These are phyloP conservation scores for Neonothopanus nambi DNA, from an alignment of 1,284 basidiomycete genomes.

Conservation along the genomic window DNA sequence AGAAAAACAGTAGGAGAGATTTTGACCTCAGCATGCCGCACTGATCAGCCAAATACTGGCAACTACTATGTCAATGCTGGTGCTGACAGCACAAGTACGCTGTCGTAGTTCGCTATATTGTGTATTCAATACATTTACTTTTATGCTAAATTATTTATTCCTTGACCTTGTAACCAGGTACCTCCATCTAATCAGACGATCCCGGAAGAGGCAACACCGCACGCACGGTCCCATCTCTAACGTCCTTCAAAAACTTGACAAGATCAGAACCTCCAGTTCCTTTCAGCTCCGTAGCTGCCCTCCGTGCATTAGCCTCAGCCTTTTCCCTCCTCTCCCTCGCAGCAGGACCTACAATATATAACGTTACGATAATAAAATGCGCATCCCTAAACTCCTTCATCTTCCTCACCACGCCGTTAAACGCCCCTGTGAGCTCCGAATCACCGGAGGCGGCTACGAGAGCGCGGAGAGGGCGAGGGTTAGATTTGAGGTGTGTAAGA, in stretches of 20 bases:
- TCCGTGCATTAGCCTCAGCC: background rate
- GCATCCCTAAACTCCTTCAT: conserved; percentile 84
- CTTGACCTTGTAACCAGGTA: too few species aligned
- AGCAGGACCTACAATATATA: conserved; percentile 78
- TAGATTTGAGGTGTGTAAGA: conserved; percentile 75
- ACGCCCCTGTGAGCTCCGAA: conserved; percentile 53
- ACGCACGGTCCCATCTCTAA: conserved; percentile 71
- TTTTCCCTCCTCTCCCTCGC: conserved; percentile 4
- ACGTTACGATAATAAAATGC: conserved; percentile 84
- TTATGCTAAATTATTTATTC: too few species aligned
- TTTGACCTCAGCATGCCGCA: too few species aligned
- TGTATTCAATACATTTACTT: too few species aligned
- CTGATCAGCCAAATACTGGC: too few species aligned
- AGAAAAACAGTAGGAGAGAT: too few species aligned
- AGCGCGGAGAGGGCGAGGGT: conserved; percentile 56
- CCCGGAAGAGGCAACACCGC: conserved; percentile 27
- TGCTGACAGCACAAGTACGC: too few species aligned
- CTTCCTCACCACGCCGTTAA: conserved; percentile 72
- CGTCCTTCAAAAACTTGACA: conserved; percentile 79
- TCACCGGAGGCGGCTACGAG: conserved; percentile 42
- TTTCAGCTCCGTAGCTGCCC: conserved; percentile 40
- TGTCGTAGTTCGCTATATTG: too few species aligned
- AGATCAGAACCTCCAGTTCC: conserved; percentile 90
- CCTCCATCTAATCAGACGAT: too few species aligned
- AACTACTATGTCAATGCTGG: too few species aligned